Conservation (phyloP, 331 rosid genomes). For the Telfairia occidentalis region DNA sequence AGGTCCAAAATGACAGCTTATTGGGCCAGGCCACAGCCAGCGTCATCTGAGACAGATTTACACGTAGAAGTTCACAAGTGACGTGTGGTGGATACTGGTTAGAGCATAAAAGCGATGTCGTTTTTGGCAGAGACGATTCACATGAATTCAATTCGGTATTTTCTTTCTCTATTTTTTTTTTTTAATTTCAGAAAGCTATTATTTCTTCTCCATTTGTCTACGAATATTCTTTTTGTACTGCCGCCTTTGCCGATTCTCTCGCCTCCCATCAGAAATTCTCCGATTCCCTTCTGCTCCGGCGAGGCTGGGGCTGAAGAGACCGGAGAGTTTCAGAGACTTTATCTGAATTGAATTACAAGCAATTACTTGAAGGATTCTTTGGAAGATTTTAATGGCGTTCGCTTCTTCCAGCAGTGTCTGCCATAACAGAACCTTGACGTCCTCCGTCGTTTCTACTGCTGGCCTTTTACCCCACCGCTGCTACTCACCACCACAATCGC, state of each 20-base stretch:
- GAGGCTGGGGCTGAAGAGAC: background rate
- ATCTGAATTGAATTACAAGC: background rate
- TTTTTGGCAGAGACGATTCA: background rate
- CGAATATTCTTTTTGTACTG: background rate
- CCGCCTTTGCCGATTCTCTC: background rate
- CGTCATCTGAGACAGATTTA: background rate
- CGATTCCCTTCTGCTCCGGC: background rate
- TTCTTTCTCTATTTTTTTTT: background rate
- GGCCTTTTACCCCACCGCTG: conserved; percentile 12
- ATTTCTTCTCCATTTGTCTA: background rate
- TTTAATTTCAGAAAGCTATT: background rate
- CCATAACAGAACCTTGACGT: conserved; percentile 19
- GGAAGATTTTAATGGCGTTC: conserved; percentile 21
- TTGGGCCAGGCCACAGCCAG: background rate
- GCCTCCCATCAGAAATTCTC: background rate
- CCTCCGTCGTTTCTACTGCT: conserved; percentile 18
- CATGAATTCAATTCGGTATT: conserved; percentile 1
- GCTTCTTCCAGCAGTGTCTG: conserved; percentile 25
- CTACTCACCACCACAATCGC: conserved; percentile 8
- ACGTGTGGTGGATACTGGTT: background rate
- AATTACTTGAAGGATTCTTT: background rate
- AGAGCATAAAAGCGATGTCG: background rate
- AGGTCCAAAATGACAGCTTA: background rate
- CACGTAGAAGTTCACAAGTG: background rate
- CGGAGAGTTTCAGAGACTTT: background rate